A percentile compares a stretch with the other conserved stretches of the same genome.
Conservation (phyloP, 768 basidiomycete species). For the Boletus reticulatus region DNA sequence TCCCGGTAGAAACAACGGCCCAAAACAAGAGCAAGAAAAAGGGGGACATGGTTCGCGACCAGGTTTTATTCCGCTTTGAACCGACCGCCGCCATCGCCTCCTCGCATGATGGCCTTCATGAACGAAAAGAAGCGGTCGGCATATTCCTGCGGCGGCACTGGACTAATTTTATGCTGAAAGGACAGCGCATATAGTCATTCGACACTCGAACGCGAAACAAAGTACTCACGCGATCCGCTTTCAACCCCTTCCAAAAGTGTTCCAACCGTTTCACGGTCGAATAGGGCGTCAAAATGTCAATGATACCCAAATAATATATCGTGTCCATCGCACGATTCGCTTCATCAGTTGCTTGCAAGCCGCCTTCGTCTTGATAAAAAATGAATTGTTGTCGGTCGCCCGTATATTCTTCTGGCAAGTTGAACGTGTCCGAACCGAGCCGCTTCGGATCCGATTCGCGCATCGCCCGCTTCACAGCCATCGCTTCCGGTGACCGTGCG, state of each 20-base stretch:
- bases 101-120: constrained; percentile 82
- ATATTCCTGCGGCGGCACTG: constrained; percentile 86
- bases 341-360: constrained; percentile 87
- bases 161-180: constrained; percentile 87
- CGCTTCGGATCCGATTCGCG: constrained; percentile 77
- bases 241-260: constrained; percentile 89
- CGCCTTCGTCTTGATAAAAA: constrained; percentile 97
- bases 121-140: constrained; percentile 85
- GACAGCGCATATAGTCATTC: constrained; percentile 1
- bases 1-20: too few relatives aligned
- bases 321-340: constrained; percentile 67
- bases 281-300: constrained; percentile 96
- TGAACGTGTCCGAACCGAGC: constrained; percentile 50
- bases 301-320: constrained; percentile 93
- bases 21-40: neutral
- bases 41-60: neutral
- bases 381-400: constrained; percentile 66
- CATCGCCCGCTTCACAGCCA: constrained; percentile 84
- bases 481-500: constrained; percentile 63
- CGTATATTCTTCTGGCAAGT: constrained; percentile 62
- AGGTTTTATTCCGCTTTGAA: constrained; percentile 43
- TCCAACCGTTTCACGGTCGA: constrained; percentile 73
- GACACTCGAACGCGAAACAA: neutral
- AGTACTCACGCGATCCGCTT: constrained; percentile 76
- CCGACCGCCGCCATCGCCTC: constrained; percentile 61